Percentiles rank a stretch among this genome's conserved stretches.
phyloP scores from a whole-genome alignment of 805 yeast species.

The Grigorovia transvaalensis region DNA sequence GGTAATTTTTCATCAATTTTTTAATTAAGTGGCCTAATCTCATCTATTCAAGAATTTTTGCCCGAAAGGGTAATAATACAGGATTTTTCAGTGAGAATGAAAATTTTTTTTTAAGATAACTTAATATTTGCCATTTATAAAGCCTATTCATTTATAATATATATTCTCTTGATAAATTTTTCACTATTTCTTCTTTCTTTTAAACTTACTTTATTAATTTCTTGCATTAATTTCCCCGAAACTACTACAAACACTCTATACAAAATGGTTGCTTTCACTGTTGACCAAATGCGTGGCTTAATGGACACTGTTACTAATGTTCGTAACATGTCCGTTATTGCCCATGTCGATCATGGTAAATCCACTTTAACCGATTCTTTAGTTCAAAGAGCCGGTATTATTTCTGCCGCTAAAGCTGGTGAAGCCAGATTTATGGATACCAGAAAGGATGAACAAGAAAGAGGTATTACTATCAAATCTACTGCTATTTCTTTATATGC shows the following conservation, averaged over 20 bases:
- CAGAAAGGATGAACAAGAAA: constrained; percentile 99
- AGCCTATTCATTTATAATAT: background rate
- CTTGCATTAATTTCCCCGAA: background rate
- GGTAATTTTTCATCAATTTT: background rate
- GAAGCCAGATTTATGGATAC: constrained; percentile 99
- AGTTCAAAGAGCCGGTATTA: constrained; percentile 98
- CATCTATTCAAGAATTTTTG: background rate
- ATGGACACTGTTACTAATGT: constrained; percentile 99
- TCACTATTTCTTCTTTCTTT: background rate
- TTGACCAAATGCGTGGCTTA: constrained; percentile 92
- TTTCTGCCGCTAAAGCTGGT: constrained; percentile 99
- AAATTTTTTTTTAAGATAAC: background rate
- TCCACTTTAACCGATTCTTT: constrained; percentile 98
- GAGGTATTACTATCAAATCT: constrained; percentile 99
- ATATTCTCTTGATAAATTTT: background rate
- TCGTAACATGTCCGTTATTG: constrained; percentile 99
- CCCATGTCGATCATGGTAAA: constrained; percentile 99
- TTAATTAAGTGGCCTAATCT: background rate
- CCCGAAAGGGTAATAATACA: background rate
- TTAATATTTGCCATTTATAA: background rate
- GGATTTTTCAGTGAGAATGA: background rate
- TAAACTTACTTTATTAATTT: background rate
- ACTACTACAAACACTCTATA: constrained; percentile 1
- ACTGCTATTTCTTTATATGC: constrained; percentile 96
- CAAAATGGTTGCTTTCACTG: constrained; percentile 41